phyloP scores from a whole-genome alignment of 2,329 filamentous ascomycete genomes.

The Didymosphaeria variabile region DNA sequence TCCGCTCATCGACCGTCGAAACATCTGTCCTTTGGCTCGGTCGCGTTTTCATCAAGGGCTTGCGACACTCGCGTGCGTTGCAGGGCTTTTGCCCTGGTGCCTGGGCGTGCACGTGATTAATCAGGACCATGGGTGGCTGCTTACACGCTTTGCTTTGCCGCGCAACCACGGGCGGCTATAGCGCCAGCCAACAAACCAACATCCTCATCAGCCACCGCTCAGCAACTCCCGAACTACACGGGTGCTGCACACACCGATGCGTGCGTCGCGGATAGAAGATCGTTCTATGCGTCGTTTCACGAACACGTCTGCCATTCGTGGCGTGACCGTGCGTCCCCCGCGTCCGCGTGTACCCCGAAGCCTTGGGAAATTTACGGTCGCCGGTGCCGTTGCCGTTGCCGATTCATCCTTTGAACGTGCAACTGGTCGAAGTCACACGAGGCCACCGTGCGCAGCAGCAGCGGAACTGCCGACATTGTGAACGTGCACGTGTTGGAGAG shows the following conservation, averaged over 20 bases:
- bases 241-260: background rate
- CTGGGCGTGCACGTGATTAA: background rate
- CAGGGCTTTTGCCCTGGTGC: too few species aligned
- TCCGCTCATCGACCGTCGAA: constrained; percentile 6
- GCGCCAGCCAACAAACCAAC: constrained; percentile 17
- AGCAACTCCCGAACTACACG: constrained; percentile 16
- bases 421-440: constrained; percentile 9
- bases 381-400: background rate
- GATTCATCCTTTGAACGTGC: background rate
- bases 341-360: constrained; percentile 12
- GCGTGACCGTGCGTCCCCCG: constrained; percentile 15
- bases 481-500: background rate
- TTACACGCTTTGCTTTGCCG: background rate
- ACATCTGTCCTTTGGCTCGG: constrained; percentile 4
- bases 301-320: constrained; percentile 15
- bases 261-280: constrained; percentile 8
- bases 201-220: constrained; percentile 26
- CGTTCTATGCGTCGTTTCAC: constrained; percentile 6
- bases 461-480: constrained; percentile 3
- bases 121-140: constrained; percentile 4
- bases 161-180: background rate
- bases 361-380: constrained; percentile 1
- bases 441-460: background rate
- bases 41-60: background rate
- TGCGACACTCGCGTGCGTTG: background rate